Percentiles rank a stretch among this genome's conserved stretches.
Conservation (phyloP, 768 basidiomycete species). For the Russula emetica region DNA sequence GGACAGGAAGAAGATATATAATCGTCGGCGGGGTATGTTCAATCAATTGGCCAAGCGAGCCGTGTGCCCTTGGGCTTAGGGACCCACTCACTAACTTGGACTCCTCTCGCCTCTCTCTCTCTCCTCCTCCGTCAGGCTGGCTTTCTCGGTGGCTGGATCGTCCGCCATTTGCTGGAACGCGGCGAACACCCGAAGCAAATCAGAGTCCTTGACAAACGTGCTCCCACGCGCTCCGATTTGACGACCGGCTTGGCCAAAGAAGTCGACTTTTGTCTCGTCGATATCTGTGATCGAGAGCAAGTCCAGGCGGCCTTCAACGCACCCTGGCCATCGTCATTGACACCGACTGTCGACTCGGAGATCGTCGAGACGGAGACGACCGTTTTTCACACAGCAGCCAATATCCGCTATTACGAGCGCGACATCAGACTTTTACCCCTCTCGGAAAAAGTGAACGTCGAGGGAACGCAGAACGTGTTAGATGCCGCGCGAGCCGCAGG, state of each 20-base stretch:
- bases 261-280: constrained; percentile 54
- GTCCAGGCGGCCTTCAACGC: constrained; percentile 59
- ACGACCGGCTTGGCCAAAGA: constrained; percentile 47
- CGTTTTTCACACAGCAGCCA: constrained; percentile 73
- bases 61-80: not conserved
- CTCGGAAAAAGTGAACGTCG: constrained; percentile 60
- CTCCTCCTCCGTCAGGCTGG: constrained; percentile 51
- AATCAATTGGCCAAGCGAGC: not conserved
- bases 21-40: constrained; percentile 66
- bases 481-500: constrained; percentile 53
- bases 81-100: not conserved
- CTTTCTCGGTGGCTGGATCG: constrained; percentile 77
- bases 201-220: constrained; percentile 62
- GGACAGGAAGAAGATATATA: constrained; percentile 71
- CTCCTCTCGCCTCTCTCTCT: no score
- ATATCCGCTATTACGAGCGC: constrained; percentile 74
- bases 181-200: constrained; percentile 67
- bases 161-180: constrained; percentile 58
- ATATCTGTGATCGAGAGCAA: constrained; percentile 51
- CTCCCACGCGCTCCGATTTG: constrained; percentile 55
- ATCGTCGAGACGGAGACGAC: constrained; percentile 47
- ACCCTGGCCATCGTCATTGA: constrained; percentile 53
- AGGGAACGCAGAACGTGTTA: constrained; percentile 64
- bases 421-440: constrained; percentile 45
- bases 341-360: constrained; percentile 23